These are phyloP conservation scores for Phytophthora pini DNA, from an alignment of 352 stramenopile species.

Conservation along the genomic window DNA sequence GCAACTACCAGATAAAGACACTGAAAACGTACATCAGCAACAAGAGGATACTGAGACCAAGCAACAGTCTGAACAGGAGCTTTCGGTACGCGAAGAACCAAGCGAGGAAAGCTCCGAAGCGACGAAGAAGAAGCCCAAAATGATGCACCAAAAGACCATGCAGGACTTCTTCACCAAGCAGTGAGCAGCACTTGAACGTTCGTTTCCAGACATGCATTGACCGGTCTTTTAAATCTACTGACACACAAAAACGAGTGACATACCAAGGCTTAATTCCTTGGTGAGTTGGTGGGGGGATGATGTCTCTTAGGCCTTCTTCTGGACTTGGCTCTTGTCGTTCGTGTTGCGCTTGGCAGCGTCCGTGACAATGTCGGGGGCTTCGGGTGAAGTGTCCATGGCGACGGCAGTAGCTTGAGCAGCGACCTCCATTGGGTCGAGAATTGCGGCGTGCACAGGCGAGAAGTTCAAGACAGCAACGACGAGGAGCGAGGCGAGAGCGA, in stretches of 20 bases:
- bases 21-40: not conserved
- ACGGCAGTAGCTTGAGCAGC: constrained; percentile 21
- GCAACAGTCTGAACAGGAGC: constrained; percentile 7
- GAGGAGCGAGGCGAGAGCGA: constrained; percentile 28
- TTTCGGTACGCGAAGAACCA: constrained; percentile 11
- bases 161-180: constrained; percentile 38
- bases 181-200: constrained; percentile 12
- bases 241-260: constrained; percentile 29
- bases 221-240: constrained; percentile 29
- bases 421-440: constrained; percentile 31
- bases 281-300: not conserved
- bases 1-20: not conserved
- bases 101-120: constrained; percentile 2
- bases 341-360: constrained; percentile 30
- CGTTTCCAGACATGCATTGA: constrained; percentile 29
- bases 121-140: constrained; percentile 36
- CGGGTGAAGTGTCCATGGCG: constrained; percentile 28
- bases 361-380: constrained; percentile 14
- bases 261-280: constrained; percentile 25
- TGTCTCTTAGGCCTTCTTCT: constrained; percentile 18
- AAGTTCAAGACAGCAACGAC: constrained; percentile 25
- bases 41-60: constrained; percentile 4
- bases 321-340: constrained; percentile 10
- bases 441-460: constrained; percentile 3
- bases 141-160: constrained; percentile 35